Evolutionary conservation across 345 rosid genomes (phyloP).

Genomic region (Acer yangbiense): DNA sequence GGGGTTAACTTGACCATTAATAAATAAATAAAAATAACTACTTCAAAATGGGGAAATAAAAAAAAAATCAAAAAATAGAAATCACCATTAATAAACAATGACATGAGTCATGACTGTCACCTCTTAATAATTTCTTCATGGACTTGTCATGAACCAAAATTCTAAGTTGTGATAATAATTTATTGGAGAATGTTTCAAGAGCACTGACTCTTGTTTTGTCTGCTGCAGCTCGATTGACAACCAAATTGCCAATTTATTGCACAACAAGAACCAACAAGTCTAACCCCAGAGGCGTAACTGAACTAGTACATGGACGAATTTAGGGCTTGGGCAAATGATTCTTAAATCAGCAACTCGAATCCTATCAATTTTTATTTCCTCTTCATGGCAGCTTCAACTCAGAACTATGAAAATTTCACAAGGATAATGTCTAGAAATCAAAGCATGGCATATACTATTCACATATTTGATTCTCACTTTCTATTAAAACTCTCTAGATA

Average conservation of each 20-base stretch:
- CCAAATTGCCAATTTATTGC: neutral
- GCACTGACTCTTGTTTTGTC: neutral
- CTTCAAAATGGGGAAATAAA: too few species aligned
- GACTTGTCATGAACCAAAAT: neutral
- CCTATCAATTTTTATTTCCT: neutral
- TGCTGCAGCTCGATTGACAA: neutral
- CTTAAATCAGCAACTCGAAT: too few species aligned
- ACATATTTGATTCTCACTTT: neutral
- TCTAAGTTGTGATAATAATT: neutral
- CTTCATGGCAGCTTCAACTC: neutral
- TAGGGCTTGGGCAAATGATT: too few species aligned
- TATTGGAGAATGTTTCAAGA: neutral
- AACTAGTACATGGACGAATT: too few species aligned
- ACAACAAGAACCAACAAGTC: too few species aligned
- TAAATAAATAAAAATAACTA: too few species aligned
- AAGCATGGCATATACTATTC: neutral
- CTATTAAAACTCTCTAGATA: neutral
- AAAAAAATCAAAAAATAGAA: too few species aligned
- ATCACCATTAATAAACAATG: too few species aligned
- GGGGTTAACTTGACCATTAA: too few species aligned
- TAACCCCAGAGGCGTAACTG: too few species aligned
- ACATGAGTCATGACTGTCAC: neutral
- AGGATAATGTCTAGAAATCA: neutral
- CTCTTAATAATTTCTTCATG: neutral
- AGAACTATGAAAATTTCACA: neutral